Percentiles rank a stretch among this genome's conserved stretches.
Conservation (phyloP, 2,329 filamentous ascomycete genomes). For the Teratosphaeria nubilosa region DNA sequence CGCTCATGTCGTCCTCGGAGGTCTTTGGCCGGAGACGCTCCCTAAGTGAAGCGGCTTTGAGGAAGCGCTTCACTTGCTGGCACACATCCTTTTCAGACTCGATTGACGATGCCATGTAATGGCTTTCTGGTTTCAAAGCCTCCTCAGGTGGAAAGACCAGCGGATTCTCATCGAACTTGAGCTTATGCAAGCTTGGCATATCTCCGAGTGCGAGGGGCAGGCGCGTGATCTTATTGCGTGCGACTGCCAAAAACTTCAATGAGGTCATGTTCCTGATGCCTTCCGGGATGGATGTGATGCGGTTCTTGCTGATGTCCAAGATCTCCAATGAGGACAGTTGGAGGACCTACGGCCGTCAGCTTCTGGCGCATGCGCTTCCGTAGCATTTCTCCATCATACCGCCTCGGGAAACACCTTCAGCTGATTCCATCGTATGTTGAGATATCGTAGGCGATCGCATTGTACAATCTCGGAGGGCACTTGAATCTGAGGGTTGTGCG, state of each 20-base stretch:
- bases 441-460: conserved; percentile 66
- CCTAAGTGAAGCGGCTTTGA: conserved; percentile 35
- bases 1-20: conserved; percentile 35
- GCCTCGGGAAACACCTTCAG: conserved; percentile 57
- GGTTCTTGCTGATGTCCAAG: conserved; percentile 83
- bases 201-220: conserved; percentile 76
- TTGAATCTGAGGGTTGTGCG: conserved; percentile 65
- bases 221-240: conserved; percentile 77
- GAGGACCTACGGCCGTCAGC: conserved; percentile 55
- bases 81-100: conserved; percentile 53
- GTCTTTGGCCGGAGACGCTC: conserved; percentile 13
- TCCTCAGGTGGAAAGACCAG: conserved; percentile 60
- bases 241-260: conserved; percentile 78
- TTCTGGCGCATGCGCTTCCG: background rate
- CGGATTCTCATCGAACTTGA: conserved; percentile 84
- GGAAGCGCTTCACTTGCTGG: conserved; percentile 49
- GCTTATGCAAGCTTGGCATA: conserved; percentile 77
- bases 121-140: conserved; percentile 22
- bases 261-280: conserved; percentile 73
- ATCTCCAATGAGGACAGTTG: conserved; percentile 82
- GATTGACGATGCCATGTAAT: conserved; percentile 27
- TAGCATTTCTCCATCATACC: conserved; percentile 35
- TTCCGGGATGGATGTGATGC: conserved; percentile 64
- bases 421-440: conserved; percentile 69
- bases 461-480: conserved; percentile 63